These are phyloP conservation scores for Cordyceps tenuipes DNA, from an alignment of 2,329 filamentous ascomycete genomes.

Conservation along the genomic window DNA sequence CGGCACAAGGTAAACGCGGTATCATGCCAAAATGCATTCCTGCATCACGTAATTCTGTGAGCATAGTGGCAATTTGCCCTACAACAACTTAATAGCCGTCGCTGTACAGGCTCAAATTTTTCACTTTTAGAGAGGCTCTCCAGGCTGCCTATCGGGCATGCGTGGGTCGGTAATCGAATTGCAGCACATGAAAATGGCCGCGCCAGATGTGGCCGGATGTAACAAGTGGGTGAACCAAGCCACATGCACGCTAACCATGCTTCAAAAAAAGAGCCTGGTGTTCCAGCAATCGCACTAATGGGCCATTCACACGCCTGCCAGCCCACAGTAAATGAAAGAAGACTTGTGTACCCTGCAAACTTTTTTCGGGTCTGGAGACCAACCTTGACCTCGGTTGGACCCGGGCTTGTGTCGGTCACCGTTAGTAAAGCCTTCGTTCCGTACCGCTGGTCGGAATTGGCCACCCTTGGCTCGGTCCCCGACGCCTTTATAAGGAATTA, in stretches of 20 bases:
- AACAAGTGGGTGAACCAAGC: conserved; percentile 1
- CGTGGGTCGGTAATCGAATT: conserved; percentile 9
- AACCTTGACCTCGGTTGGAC: conserved; percentile 12
- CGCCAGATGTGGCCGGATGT: conserved; percentile 6
- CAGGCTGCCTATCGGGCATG: not conserved
- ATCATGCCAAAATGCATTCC: not conserved
- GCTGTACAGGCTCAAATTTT: too few species aligned
- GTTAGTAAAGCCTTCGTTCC: conserved; percentile 8
- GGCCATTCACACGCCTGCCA: not conserved
- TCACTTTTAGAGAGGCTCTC: not conserved
- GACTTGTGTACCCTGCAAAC: conserved; percentile 7
- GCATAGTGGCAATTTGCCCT: not conserved
- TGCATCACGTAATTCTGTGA: not conserved
- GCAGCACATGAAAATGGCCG: conserved; percentile 7
- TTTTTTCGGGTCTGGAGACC: conserved; percentile 9
- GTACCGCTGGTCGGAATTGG: not conserved
- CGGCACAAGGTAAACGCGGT: not conserved
- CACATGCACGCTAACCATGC: conserved; percentile 4
- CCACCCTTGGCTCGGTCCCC: conserved; percentile 6
- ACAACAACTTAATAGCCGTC: too few species aligned
- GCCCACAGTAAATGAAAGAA: conserved; percentile 7
- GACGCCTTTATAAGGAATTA: conserved; percentile 8
- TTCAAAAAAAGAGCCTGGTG: conserved; percentile 1
- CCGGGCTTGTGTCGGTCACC: conserved; percentile 14
- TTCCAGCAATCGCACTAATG: not conserved